Percentiles rank a stretch among this genome's conserved stretches.
phyloP scores from a whole-genome alignment of 768 basidiomycete genomes.

The Suillus discolor region DNA sequence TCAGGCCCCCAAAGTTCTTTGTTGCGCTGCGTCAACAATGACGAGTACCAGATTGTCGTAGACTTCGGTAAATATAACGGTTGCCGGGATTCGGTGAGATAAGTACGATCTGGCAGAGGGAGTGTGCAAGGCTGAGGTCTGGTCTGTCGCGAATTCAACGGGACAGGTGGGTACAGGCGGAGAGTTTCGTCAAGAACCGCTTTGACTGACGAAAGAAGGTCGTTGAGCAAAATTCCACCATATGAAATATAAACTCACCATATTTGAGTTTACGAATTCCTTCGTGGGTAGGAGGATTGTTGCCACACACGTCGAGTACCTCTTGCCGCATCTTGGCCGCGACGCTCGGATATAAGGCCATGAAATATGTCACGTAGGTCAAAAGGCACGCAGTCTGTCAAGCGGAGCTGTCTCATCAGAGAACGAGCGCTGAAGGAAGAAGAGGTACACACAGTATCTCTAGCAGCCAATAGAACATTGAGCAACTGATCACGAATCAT shows the following conservation, averaged over 20 bases:
- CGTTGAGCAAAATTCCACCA: conserved; percentile 8
- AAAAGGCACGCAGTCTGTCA: conserved; percentile 66
- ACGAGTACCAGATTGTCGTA: conserved; percentile 60
- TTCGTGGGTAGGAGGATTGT: conserved; percentile 54
- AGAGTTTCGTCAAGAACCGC: conserved; percentile 82
- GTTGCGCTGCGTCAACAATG: conserved; percentile 68
- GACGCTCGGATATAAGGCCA: conserved; percentile 66
- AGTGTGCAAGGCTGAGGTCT: conserved; percentile 51
- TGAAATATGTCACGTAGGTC: conserved; percentile 70
- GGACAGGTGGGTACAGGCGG: conserved; percentile 78
- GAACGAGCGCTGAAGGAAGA: background rate
- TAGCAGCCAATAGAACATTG: conserved; percentile 73
- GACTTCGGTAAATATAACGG: conserved; percentile 62
- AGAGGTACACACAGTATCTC: conserved; percentile 65
- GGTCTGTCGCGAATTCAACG: conserved; percentile 67
- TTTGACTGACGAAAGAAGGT: conserved; percentile 48
- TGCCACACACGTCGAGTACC: conserved; percentile 58
- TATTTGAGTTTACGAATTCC: conserved; percentile 64
- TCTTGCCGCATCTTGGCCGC: conserved; percentile 57
- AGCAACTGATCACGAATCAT: conserved; percentile 78
- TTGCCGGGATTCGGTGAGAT: conserved; percentile 32
- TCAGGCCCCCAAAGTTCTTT: conserved; percentile 72
- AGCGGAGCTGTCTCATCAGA: conserved; percentile 2
- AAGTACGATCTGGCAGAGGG: conserved; percentile 55
- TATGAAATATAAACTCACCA: conserved; percentile 43